These are phyloP conservation scores for Camellia granthamiana DNA, from an alignment of 148 eudicot genomes.

Conservation along the genomic window DNA sequence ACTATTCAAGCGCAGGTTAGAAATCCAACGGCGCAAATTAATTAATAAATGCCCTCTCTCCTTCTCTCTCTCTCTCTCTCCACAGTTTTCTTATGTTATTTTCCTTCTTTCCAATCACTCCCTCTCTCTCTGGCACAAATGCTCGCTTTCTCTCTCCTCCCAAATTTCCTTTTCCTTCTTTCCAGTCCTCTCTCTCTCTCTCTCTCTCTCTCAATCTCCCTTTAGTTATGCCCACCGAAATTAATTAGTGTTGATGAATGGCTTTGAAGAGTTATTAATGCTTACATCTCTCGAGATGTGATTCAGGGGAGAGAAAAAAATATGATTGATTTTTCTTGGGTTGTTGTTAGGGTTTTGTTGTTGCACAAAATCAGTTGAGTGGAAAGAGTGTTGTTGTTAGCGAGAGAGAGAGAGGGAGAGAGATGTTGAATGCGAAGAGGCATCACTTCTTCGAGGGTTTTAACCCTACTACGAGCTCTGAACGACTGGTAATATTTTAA, in stretches of 20 bases:
- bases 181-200: background rate
- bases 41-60: too few relatives aligned
- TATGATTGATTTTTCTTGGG: background rate
- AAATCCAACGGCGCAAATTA: background rate
- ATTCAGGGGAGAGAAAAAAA: background rate
- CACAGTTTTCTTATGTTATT: too few relatives aligned
- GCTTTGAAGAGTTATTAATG: background rate
- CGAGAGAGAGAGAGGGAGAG: background rate
- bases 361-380: background rate
- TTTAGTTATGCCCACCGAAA: background rate
- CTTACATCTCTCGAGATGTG: background rate
- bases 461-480: constrained; percentile 47
- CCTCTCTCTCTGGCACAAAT: background rate
- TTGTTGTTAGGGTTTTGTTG: constrained; percentile 9
- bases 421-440: constrained; percentile 35
- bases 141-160: background rate
- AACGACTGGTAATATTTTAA: constrained; percentile 31
- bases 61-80: background rate
- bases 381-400: background rate
- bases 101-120: background rate
- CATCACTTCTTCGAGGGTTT: constrained; percentile 60
- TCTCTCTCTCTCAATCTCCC: background rate
- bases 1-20: background rate
- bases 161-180: background rate
- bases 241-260: background rate